Evolutionary conservation across 345 rosid genomes (phyloP).

Genomic region (Camelina sativa): DNA sequence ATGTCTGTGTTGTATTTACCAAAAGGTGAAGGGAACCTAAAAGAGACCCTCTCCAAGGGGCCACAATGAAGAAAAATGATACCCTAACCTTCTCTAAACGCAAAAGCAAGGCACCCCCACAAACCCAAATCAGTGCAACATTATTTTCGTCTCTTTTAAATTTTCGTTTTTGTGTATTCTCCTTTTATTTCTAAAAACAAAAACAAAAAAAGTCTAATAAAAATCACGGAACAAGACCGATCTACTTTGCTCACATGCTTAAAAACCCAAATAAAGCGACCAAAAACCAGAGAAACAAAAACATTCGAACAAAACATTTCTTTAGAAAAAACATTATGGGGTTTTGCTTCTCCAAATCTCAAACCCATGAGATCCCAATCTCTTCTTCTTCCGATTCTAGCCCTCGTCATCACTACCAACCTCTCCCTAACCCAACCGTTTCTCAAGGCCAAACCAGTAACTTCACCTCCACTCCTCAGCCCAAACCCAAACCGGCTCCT

Average conservation of each 20-base stretch:
- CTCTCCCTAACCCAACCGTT: slow-evolving; percentile 38
- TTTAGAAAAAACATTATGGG: slow-evolving; percentile 50
- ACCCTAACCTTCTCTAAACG: slow-evolving; percentile 39
- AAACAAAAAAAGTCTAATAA: background rate
- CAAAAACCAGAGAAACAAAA: slow-evolving; percentile 30
- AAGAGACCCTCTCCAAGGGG: slow-evolving; percentile 25
- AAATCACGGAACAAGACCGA: slow-evolving; percentile 30
- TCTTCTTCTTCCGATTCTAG: slow-evolving; percentile 55
- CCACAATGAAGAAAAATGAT: slow-evolving; percentile 21
- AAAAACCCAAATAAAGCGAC: slow-evolving; percentile 14
- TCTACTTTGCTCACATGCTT: slow-evolving; percentile 32
- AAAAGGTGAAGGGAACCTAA: slow-evolving; percentile 19
- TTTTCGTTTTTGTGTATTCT: background rate
- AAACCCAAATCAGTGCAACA: slow-evolving; percentile 1
- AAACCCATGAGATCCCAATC: slow-evolving; percentile 58
- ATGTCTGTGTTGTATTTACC: background rate
- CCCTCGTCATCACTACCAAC: slow-evolving; percentile 44
- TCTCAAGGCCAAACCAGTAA: slow-evolving; percentile 20
- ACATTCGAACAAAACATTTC: slow-evolving; percentile 11
- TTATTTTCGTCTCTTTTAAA: background rate
- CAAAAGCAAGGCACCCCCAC: slow-evolving; percentile 44
- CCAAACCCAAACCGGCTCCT: slow-evolving; percentile 33
- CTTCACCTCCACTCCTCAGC: slow-evolving; percentile 13
- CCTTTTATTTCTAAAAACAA: background rate
- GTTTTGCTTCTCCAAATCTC: slow-evolving; percentile 48